A percentile compares a stretch with the other conserved stretches of the same genome.
Evolutionary conservation across 2,329 filamentous ascomycete species (phyloP).

Genomic region (Ciborinia camelliae): DNA sequence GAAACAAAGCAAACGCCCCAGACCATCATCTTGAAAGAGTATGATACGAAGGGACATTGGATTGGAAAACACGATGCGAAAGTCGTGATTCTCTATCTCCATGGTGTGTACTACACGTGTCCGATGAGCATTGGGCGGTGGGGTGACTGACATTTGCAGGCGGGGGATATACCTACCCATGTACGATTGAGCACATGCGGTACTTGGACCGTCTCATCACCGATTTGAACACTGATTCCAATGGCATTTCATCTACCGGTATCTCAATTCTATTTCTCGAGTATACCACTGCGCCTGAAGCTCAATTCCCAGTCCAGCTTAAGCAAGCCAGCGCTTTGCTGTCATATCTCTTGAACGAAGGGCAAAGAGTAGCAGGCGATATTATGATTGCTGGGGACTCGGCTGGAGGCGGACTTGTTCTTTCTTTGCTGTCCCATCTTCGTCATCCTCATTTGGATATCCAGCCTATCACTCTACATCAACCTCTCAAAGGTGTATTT

Average conservation of each 20-base stretch:
- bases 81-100: constrained; percentile 1
- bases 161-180: constrained; percentile 4
- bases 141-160: neutral
- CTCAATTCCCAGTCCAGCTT: neutral
- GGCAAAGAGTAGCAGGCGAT: neutral
- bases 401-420: neutral
- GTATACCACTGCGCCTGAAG: neutral
- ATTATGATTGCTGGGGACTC: constrained; percentile 1
- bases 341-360: neutral
- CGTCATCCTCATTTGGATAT: neutral
- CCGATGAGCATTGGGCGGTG: neutral
- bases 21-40: neutral
- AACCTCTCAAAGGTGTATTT: neutral
- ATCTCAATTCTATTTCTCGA: neutral
- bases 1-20: neutral
- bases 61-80: neutral
- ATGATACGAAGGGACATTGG: neutral
- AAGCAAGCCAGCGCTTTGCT: neutral
- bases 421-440: neutral
- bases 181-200: neutral
- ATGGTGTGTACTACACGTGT: neutral
- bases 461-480: neutral
- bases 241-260: neutral
- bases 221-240: neutral
- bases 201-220: constrained; percentile 1